Evolutionary conservation across 257 asterid genomes (phyloP).

Genomic region (Ilex aquifolium): DNA sequence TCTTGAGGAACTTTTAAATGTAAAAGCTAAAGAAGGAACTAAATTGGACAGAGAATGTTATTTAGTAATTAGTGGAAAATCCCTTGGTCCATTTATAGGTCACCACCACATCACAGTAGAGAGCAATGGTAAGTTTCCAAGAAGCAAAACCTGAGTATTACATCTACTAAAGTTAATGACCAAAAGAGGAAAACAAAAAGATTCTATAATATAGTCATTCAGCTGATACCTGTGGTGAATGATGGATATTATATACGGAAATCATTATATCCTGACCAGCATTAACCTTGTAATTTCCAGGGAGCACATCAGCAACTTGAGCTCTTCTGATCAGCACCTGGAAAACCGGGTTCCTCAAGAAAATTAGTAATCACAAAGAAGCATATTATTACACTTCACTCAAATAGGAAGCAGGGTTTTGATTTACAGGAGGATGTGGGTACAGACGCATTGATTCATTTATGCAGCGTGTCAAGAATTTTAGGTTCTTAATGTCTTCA

Average conservation of each 20-base stretch:
- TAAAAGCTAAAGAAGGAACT: not conserved
- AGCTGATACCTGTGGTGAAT: conserved; percentile 55
- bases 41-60: no score
- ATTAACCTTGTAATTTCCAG: conserved; percentile 85
- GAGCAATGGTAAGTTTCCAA: no score
- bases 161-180: no score
- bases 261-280: conserved; percentile 97
- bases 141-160: no score
- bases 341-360: conserved; percentile 7
- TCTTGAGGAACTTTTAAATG: not conserved
- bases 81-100: no score
- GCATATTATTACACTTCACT: not conserved
- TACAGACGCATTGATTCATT: conserved; percentile 87
- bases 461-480: conserved; percentile 81
- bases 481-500: conserved; percentile 76
- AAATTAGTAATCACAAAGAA: conserved; percentile 8
- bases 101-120: no score
- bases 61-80: no score
- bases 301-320: conserved; percentile 67
- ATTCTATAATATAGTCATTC: not conserved
- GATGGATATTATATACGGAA: conserved; percentile 94
- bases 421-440: conserved; percentile 96
- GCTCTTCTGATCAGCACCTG: conserved; percentile 93
- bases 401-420: conserved; percentile 4
- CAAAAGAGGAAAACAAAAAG: no score